Evolutionary conservation across 208 protist species (phyloP), one percentile per base, ranked within the genome.

Genomic region (Trypanosoma platydactyli): DNA sequence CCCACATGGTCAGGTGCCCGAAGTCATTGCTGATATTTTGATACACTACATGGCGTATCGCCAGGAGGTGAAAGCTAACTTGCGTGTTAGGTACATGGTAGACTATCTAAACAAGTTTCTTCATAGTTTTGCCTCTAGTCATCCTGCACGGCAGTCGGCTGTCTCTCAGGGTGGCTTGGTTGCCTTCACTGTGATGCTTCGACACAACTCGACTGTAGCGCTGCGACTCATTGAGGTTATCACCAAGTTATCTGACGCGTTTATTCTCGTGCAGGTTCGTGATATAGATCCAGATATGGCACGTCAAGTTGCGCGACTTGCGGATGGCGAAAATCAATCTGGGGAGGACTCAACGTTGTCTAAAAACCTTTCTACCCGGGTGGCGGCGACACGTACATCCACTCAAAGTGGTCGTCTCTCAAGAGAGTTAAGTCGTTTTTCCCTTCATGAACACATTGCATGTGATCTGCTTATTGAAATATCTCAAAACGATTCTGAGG

Each of bases 201-300:
- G 52, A 27, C 64, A 73, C 46, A 81, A 84, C 55, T 41, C 72
- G 0, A 60, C 30, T 3, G 53, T 58, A 30, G 81, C 84, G 22
- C 18, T 68, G 9, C 78, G 73, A 53, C 55, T 92, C 18, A 71
- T 91, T 30, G 76, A 88, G 45, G 60, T 88, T 24, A 79, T 93
- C n/a, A 71, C 78, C 20, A 71, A 79, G 49, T 67, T 84, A 30
- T 77, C 72, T 20, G 91, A 96, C 57, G 88, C 91, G 22, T 92
- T 84, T 72, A 71, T 83, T 30, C 81, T 96, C 42, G 79, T 77
- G 24, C 74, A 81, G 18, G 79, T 96, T 38, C 88, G 91, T 49
- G 88, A 94, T 42, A 91, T 94, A 56, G 91, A 96, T 78, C 91
- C 91, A 12, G 79, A 88, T 29, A 73, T 82, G 33, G 88, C 77